phyloP scores from a whole-genome alignment of 176 grass and related monocot genomes.

The Aegilops longissima region DNA sequence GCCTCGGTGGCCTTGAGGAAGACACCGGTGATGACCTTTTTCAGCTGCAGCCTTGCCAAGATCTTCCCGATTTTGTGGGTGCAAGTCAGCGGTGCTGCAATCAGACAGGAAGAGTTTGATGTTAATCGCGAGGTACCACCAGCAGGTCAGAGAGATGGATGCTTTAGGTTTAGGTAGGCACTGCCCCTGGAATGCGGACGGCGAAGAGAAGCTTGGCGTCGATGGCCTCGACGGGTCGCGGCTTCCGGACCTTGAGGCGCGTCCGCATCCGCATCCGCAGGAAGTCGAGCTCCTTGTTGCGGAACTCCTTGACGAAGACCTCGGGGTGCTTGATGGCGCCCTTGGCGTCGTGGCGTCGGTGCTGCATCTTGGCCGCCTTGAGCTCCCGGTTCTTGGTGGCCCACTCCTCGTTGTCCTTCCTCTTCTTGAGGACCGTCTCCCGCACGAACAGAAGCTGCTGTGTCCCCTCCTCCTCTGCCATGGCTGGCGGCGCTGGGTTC shows the following conservation, averaged over 20 bases:
- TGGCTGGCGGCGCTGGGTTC: neutral
- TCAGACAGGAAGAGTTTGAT: neutral
- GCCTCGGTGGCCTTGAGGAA: slow-evolving; percentile 74
- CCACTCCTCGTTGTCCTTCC: slow-evolving; percentile 87
- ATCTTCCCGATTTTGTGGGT: slow-evolving; percentile 62
- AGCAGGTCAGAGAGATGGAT: neutral
- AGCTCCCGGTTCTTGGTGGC: slow-evolving; percentile 62
- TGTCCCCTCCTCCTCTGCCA: slow-evolving; percentile 52
- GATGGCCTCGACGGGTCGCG: slow-evolving; percentile 28
- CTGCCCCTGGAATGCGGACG: slow-evolving; percentile 81
- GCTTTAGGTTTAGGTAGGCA: neutral
- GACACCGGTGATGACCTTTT: slow-evolving; percentile 59
- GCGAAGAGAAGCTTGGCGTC: slow-evolving; percentile 72
- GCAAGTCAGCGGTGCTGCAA: slow-evolving; percentile 69
- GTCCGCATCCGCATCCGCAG: slow-evolving; percentile 63
- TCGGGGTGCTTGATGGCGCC: slow-evolving; percentile 66
- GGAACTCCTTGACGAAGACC: slow-evolving; percentile 81
- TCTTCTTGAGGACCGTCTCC: slow-evolving; percentile 86
- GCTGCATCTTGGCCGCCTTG: slow-evolving; percentile 41
- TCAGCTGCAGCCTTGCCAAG: slow-evolving; percentile 58
- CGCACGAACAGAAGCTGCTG: slow-evolving; percentile 52
- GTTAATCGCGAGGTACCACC: neutral
- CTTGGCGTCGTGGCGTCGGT: slow-evolving; percentile 41
- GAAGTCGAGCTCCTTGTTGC: slow-evolving; percentile 82
- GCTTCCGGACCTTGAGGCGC: slow-evolving; percentile 63